Evolutionary conservation across 805 yeast genomes (phyloP).

Genomic region (Wickerhamomyces silvicola): DNA sequence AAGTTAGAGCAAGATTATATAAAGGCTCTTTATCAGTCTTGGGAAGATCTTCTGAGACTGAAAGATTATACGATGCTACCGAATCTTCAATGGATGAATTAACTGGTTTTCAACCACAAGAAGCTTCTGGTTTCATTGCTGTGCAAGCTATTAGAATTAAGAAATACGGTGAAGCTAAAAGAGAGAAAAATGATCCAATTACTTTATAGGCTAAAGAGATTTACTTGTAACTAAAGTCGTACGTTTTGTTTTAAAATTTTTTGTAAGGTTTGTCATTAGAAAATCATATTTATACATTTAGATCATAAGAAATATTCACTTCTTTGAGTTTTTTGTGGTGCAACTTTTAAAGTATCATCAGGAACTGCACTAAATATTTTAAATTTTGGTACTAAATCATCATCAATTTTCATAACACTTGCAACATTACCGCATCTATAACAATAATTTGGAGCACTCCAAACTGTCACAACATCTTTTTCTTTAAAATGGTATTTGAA

Average conservation of each 20-base stretch:
- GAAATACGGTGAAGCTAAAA: slow-evolving; percentile 94
- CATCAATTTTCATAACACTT: slow-evolving; percentile 93
- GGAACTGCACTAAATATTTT: slow-evolving; percentile 94
- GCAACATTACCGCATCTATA: slow-evolving; percentile 98
- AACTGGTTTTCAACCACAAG: slow-evolving; percentile 96
- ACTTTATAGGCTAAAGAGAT: slow-evolving; percentile 23
- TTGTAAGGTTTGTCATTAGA: too few relatives aligned
- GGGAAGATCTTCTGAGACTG: slow-evolving; percentile 94
- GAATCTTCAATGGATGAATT: slow-evolving; percentile 99
- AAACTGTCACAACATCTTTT: slow-evolving; percentile 93
- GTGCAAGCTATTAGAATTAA: slow-evolving; percentile 98
- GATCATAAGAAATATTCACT: slow-evolving; percentile 26
- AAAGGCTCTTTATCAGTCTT: slow-evolving; percentile 80
- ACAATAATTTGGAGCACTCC: slow-evolving; percentile 97
- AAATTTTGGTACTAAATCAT: slow-evolving; percentile 79
- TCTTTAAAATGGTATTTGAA: slow-evolving; percentile 94
- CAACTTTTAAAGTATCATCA: slow-evolving; percentile 47
- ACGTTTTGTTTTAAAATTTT: too few relatives aligned
- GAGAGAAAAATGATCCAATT: slow-evolving; percentile 57
- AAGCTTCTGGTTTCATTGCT: slow-evolving; percentile 94
- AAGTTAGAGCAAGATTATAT: slow-evolving; percentile 88
- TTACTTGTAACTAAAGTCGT: neutral
- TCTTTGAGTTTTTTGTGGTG: slow-evolving; percentile 28
- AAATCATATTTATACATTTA: neutral
- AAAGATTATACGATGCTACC: slow-evolving; percentile 94